Base-by-base conservation (phyloP, 2,329 filamentous ascomycete genomes). In the Ambrosiella xylebori region DNA sequence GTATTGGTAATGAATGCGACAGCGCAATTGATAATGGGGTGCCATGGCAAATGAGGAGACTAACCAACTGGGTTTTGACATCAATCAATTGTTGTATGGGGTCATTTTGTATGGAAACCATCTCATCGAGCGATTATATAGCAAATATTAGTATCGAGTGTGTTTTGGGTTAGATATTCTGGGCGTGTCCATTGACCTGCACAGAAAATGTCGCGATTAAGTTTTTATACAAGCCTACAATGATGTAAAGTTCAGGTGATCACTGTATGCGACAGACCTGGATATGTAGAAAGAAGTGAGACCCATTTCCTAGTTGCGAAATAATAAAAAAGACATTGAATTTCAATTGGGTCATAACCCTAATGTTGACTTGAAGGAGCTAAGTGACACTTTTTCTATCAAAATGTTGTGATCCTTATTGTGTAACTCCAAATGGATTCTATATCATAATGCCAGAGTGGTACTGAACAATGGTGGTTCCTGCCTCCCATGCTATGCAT, bases 31-130 rank as follows among this genome's bases (percentile, higher is more conserved):
- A 27, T 3, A 27, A 27, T 19, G 45, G 15, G 41, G 36, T 44
- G 37, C 13, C 36, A 12, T 12, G n/a, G 9, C 15, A n/a, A 38
- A 17, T 15, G 8, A 35, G 47, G 13, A 38, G 36, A 51, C 53
- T 9, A 56, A 59, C 57, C 54, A 59, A 19, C 49, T 59, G 53
- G 7, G 57, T 53, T 35, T 59, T 49, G n/a, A 59, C 54, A 40
- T 59, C 57, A 19, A 59, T 40, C 17, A 59, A 54, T 47, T 56
- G 44, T 40, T 56, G 53, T 40, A 45, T 56, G 12, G 47, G 47
- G 27, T 59, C 57, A 19, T 35, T 56, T 47, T 36, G 45, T 44
- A 40, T 36, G 17, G 45, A 41, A 35, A 36, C 39, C 54, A 56
- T 59, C 37, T 15, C n/a, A 17, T 15, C 27, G 27, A 27, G 27